Evolutionary conservation across 2,329 filamentous ascomycete species (phyloP), one percentile per base, ranked within the genome.

Genomic region (Nemania sp.): DNA sequence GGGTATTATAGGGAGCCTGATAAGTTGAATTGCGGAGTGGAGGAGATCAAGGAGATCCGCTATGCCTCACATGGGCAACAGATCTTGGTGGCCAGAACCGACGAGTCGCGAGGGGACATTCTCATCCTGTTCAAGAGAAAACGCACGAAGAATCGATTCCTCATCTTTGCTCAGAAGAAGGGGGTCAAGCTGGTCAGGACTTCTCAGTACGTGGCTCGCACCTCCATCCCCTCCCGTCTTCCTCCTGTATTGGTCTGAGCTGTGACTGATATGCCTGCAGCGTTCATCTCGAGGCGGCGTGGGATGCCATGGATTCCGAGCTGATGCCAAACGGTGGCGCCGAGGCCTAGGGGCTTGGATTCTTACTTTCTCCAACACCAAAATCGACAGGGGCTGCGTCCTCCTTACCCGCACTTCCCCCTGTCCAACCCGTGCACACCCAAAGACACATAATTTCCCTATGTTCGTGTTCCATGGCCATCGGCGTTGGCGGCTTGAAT

Each of bases 71-170:
- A 77, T 6, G 74, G 74, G 20, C 72, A 75, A 9, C 79, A 78
- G 61, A 73, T 84, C 12, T 66, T 80, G 5, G 73, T 84, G 17
- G 63, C 73, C 4, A 78, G 80, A 15, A 68, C 67, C 60, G 74
- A 74, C 11, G 68, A 74, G 45, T 71, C 72, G 10, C 72, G 80
- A 5, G 81, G 81, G 2, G 76, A 82, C 45, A 68, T 86, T 2
- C 74, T 86, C 64, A 81, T 79, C 6, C 72, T 77, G 56, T 86
- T 86, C 65, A 82, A 83, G 69, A 72, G 83, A 5, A 76, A 79
- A 65, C 75, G 81, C 18, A 85, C 83, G 5, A 81, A 84, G 74
- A 74, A 76, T 58, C 76, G 83, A 2, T 83, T 86, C 63, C 69
- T 86, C 48, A 67, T 69, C 18, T 83, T 85, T 59, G 75, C 79